Base-by-base conservation (phyloP, 495 filamentous ascomycete species). In the Hypoxylon trugodes region DNA sequence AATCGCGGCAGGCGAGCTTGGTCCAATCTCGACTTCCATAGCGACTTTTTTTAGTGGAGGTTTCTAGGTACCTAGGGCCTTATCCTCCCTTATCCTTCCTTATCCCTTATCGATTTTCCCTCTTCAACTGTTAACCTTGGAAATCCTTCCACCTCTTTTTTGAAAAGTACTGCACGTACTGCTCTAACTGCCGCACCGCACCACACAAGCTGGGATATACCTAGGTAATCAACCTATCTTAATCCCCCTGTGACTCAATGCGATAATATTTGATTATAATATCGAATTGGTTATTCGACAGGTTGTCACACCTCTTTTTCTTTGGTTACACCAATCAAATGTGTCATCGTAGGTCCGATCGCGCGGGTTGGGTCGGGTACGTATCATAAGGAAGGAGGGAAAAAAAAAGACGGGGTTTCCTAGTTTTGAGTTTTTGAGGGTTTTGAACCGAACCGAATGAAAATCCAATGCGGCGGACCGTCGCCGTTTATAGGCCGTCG, bases 401-500 rank as follows among this genome's bases (percentile, higher is more conserved):
- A 7, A 24, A 8, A 26, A 43, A 42, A 41, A 54, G 32, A 45
- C 43, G 53, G 36, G 40, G 45, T 43, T 56, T 28, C 30, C 32
- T 9, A 22, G 24, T 16, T 42, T 42, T 42, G 38, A 19, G 18
- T 21, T 8, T 40, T 28, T 26, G 22, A 26, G 43, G 26, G 26
- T 48, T 22, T 43, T 24, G 8, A 50, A 57, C 21, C 5, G 46
- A 51, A 35, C 37, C 57, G 51, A 42, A 66, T 66, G 63, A 66
- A 47, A 61, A 47, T 61, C 40, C 57, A 57, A 66, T 66, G 63
- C 40, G 57, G 63, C 57, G 45, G 57, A 30, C 51, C 30, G 47
- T 58, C 64, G 71, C 63, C 65, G 64, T 68, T 72, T 72, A 66
- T 70, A 72, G 67, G 66, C 69, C 51, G n/a, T n/a, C n/a, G n/a